phyloP scores from a whole-genome alignment of 495 filamentous ascomycete species.

The Terfezia claveryi region DNA sequence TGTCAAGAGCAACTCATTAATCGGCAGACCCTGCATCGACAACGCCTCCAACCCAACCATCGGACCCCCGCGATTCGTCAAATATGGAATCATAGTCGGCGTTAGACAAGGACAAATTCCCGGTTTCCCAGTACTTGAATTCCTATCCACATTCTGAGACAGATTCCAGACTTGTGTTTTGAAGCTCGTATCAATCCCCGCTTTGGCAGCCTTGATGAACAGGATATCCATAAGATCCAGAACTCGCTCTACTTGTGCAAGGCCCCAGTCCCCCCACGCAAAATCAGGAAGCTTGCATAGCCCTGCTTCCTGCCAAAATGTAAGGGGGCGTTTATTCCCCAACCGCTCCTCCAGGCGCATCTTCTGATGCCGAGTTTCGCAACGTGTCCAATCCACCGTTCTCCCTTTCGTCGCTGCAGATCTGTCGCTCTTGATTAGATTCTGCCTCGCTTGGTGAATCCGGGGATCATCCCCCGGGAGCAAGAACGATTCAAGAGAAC shows the following conservation, averaged over 20 bases:
- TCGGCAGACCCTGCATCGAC: constrained; percentile 47
- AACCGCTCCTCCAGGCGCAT: constrained; percentile 27
- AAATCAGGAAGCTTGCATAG: constrained; percentile 32
- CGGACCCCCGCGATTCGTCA: constrained; percentile 39
- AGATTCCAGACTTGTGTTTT: constrained; percentile 45
- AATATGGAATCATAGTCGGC: constrained; percentile 39
- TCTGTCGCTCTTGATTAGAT: constrained; percentile 11
- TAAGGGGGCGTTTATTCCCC: constrained; percentile 33
- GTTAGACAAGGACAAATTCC: constrained; percentile 53
- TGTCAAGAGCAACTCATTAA: constrained; percentile 38
- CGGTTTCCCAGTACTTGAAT: constrained; percentile 24
- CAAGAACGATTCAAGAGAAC: constrained; percentile 40
- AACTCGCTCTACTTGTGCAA: constrained; percentile 31
- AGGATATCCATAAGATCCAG: constrained; percentile 48
- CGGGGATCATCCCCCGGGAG: constrained; percentile 34
- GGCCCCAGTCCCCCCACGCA: constrained; percentile 29
- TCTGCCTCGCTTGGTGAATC: constrained; percentile 29
- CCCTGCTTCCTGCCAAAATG: constrained; percentile 32
- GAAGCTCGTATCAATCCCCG: constrained; percentile 35
- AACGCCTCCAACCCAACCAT: constrained; percentile 46
- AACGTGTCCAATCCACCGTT: constrained; percentile 33
- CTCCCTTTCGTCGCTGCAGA: constrained; percentile 10
- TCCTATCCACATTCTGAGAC: constrained; percentile 55
- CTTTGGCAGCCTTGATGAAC: constrained; percentile 25
- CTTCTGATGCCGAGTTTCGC: constrained; percentile 32